Base-by-base conservation (phyloP, 192 early-diverging fungal species). In the Umbelopsis vinacea region DNA sequence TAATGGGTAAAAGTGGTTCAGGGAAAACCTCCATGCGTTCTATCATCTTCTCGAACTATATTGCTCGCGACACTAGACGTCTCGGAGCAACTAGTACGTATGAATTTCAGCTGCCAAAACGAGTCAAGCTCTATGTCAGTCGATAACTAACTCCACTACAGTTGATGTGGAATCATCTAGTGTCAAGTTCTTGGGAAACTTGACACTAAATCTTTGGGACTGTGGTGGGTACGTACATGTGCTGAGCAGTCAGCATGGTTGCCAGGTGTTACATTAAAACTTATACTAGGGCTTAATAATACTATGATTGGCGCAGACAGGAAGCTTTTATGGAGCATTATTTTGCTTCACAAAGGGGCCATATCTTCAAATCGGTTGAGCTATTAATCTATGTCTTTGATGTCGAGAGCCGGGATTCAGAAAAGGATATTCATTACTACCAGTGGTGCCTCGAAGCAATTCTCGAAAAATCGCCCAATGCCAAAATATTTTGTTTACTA, bases 321-420 rank as follows among this genome's bases (percentile, higher is more conserved):
- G 92, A 95, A 37, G 88, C 91, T 37, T 99, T 97, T 82, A 92
- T 98, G 93, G 96, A 98, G 76, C 96, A 93, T 80, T 99, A 97
- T 79, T 91, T 98, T 84, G 89, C 91, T 4, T 88, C 93, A 40
- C 93, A 97, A 66, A 85, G 92, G 54, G 96, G 98, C 70, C 93
- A 94, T 74, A 96, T 99, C 57, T 99, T 99, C 79, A 89, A 93
- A 45, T 96, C 97, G 80, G 97, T 99, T 3, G 96, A 99, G 79
- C 93, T 99, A n/a, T 85, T 99, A 15, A 99, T 99, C 74, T 99
- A 97, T 74, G 96, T 99, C 57, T 98, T 99, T 85, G 96, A 98
- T 83, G 89, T 97, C 45, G 97, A 97, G 81, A 92, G 89, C 40
- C 85, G 93, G 24, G 95, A 97, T 71, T 85, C 88, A 63, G 94